Percentiles rank a stretch among this genome's conserved stretches.
Evolutionary conservation across 2,329 filamentous ascomycete species (phyloP).

Genomic region (Chrysosporium keratinophilum): DNA sequence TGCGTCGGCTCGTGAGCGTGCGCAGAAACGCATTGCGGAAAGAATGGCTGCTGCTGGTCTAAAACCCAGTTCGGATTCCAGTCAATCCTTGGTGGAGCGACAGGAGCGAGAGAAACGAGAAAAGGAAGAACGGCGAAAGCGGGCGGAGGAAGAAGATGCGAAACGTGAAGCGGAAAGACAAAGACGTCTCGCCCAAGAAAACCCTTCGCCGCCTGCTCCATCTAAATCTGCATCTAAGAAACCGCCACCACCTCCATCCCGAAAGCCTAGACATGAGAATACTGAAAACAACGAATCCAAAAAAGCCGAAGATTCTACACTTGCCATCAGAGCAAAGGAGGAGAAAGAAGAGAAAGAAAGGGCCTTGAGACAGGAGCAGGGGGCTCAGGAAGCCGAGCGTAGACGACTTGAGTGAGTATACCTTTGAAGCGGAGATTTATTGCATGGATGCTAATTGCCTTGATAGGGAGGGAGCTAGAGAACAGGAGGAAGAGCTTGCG

Average conservation of each 20-base stretch:
- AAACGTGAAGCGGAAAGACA: constrained; percentile 80
- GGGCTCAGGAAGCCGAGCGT: constrained; percentile 62
- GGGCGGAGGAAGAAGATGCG: constrained; percentile 90
- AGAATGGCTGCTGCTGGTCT: constrained; percentile 86
- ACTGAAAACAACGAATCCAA: constrained; percentile 48
- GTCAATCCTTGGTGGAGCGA: constrained; percentile 72
- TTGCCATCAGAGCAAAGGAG: constrained; percentile 52
- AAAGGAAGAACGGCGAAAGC: constrained; percentile 71
- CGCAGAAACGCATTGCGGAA: constrained; percentile 93
- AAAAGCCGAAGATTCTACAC: constrained; percentile 45
- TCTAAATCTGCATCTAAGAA: constrained; percentile 49
- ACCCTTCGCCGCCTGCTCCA: constrained; percentile 40
- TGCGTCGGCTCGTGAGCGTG: constrained; percentile 93
- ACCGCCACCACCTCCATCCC: constrained; percentile 59
- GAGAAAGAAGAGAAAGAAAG: constrained; percentile 43
- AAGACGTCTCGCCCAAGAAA: constrained; percentile 69
- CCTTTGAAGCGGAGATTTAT: constrained; percentile 21
- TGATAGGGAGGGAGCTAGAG: constrained; percentile 58
- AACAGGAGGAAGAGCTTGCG: constrained; percentile 69
- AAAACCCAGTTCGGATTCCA: constrained; percentile 66
- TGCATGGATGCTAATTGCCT: constrained; percentile 9
- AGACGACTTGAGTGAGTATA: constrained; percentile 66
- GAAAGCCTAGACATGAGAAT: constrained; percentile 54
- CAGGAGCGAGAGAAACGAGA: constrained; percentile 82
- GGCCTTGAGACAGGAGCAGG: constrained; percentile 57